Evolutionary conservation across 495 filamentous ascomycete species (phyloP).

Genomic region (Zalerion maritima): DNA sequence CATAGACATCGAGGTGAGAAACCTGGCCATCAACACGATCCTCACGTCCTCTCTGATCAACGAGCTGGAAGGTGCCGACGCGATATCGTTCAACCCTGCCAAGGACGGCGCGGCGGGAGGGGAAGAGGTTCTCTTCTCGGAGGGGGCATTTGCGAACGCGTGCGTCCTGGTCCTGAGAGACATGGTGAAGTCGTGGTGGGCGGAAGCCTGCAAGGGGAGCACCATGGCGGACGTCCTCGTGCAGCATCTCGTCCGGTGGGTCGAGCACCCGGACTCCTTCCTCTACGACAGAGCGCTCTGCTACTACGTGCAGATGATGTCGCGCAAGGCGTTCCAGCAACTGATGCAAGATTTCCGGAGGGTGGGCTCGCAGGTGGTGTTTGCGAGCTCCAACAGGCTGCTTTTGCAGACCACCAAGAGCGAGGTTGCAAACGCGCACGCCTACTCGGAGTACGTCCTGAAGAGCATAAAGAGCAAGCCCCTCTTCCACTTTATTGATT

Average conservation of each 20-base stretch:
- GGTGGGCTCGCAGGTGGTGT: constrained; percentile 86
- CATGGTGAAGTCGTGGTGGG: constrained; percentile 99
- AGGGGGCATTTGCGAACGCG: constrained; percentile 85
- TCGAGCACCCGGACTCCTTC: constrained; percentile 78
- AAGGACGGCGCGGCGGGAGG: constrained; percentile 41
- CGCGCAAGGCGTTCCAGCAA: constrained; percentile 87
- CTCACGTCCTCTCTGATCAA: constrained; percentile 95
- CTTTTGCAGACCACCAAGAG: constrained; percentile 91
- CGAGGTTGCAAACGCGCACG: constrained; percentile 92
- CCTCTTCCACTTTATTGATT: constrained; percentile 90
- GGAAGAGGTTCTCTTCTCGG: constrained; percentile 59
- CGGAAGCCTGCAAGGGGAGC: constrained; percentile 78
- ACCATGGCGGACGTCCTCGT: constrained; percentile 97
- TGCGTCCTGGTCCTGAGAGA: constrained; percentile 80
- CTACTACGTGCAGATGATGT: constrained; percentile 97
- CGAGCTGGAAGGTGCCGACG: constrained; percentile 79
- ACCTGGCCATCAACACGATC: constrained; percentile 95
- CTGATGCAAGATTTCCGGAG: constrained; percentile 94
- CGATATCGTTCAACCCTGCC: constrained; percentile 67
- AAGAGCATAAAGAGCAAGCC: constrained; percentile 93
- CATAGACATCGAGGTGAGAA: constrained; percentile 86
- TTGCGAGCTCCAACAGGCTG: constrained; percentile 76
- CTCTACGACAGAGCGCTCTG: constrained; percentile 93
- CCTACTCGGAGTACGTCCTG: constrained; percentile 91
- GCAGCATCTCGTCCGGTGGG: constrained; percentile 93